A percentile compares a stretch with the other conserved stretches of the same genome.
Conservation (phyloP, 805 yeast genomes). For the Starmerella powellii region DNA sequence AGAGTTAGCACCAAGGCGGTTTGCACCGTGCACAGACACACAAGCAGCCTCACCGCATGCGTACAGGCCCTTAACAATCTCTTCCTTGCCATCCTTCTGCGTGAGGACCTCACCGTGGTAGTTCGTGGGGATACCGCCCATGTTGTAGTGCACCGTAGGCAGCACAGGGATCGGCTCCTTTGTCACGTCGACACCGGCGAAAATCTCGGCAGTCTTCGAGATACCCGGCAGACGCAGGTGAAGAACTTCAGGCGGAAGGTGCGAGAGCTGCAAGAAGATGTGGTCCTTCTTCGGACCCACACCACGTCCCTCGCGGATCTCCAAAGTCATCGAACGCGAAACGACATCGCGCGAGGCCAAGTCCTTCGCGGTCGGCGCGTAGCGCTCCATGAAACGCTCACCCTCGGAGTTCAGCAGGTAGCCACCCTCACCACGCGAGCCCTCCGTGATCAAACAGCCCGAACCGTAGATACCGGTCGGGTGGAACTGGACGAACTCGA, state of each 20-base stretch:
- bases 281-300: slow-evolving; percentile 95
- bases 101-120: slow-evolving; percentile 92
- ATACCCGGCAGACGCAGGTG: slow-evolving; percentile 98
- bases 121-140: slow-evolving; percentile 99
- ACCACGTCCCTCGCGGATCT: slow-evolving; percentile 98
- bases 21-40: slow-evolving; percentile 98
- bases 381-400: slow-evolving; percentile 98
- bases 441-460: slow-evolving; percentile 97
- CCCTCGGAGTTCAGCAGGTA: slow-evolving; percentile 92
- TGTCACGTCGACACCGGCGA: slow-evolving; percentile 98
- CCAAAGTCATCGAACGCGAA: slow-evolving; percentile 96
- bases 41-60: slow-evolving; percentile 99
- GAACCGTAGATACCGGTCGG: slow-evolving; percentile 99
- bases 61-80: slow-evolving; percentile 78
- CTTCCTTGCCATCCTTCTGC: slow-evolving; percentile 78
- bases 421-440: slow-evolving; percentile 99
- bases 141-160: slow-evolving; percentile 97
- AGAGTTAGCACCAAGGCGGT: slow-evolving; percentile 98
- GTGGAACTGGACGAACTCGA: slow-evolving; percentile 97
- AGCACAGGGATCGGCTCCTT: slow-evolving; percentile 97
- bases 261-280: slow-evolving; percentile 86
- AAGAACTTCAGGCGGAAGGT: slow-evolving; percentile 81
- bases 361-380: slow-evolving; percentile 97
- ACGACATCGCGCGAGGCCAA: slow-evolving; percentile 97
- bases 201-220: slow-evolving; percentile 94